phyloP scores from a whole-genome alignment of 805 yeast species.

The Zygosaccharomyces bisporus region DNA sequence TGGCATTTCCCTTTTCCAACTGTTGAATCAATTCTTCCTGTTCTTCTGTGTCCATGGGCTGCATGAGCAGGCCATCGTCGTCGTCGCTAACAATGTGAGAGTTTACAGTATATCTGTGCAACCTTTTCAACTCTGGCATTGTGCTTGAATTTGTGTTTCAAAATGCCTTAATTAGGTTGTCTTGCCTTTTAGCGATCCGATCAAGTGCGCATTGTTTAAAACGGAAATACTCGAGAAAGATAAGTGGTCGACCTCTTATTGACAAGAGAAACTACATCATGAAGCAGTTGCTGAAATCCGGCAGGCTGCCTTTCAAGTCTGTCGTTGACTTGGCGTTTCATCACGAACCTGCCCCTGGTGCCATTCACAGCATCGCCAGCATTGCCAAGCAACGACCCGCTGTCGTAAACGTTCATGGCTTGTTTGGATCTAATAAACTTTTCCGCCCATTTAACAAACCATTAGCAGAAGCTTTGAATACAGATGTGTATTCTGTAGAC shows the following conservation, averaged over 20 bases:
- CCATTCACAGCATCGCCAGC: neutral
- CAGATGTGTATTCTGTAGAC: conserved; percentile 45
- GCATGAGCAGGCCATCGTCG: conserved; percentile 13
- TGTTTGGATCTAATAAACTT: conserved; percentile 48
- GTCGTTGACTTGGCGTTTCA: conserved; percentile 24
- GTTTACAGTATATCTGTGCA: conserved; percentile 18
- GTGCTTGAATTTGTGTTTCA: neutral
- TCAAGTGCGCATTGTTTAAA: too few relatives aligned
- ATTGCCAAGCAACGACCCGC: conserved; percentile 31
- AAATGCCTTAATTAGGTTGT: neutral
- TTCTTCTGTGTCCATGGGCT: conserved; percentile 33
- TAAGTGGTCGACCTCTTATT: neutral
- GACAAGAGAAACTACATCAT: neutral
- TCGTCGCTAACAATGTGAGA: conserved; percentile 12
- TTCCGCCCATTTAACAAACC: conserved; percentile 41
- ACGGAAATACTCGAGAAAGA: neutral
- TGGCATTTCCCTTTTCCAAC: conserved; percentile 24
- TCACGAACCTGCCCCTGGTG: conserved; percentile 14
- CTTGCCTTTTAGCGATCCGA: too few relatives aligned
- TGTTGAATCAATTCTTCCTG: conserved; percentile 32
- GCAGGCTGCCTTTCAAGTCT: conserved; percentile 18
- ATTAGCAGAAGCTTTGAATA: conserved; percentile 33
- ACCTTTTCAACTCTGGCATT: conserved; percentile 28
- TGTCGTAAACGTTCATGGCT: conserved; percentile 49
- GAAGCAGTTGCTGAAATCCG: conserved; percentile 10